Conservation (phyloP, 1,284 basidiomycete species). For the Prillingera fragicola region DNA sequence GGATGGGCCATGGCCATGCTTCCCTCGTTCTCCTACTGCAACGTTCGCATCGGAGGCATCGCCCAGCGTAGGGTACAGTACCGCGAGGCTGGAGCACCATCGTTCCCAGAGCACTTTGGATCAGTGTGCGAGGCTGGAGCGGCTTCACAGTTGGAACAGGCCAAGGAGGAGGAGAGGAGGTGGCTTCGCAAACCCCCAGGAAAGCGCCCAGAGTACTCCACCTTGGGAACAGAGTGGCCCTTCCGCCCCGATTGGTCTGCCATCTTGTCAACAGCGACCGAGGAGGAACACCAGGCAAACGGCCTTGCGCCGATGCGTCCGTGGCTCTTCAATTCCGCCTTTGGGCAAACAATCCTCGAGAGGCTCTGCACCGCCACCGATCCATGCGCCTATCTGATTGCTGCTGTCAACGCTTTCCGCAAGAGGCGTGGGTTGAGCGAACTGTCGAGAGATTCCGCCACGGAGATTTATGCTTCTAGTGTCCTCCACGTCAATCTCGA, state of each 20-base stretch:
- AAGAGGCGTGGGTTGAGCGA: conserved; percentile 53
- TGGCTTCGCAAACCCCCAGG: conserved; percentile 79
- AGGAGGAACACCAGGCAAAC: conserved; percentile 31
- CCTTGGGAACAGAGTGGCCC: conserved; percentile 62
- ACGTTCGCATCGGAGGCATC: conserved; percentile 73
- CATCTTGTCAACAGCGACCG: conserved; percentile 2
- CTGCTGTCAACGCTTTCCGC: conserved; percentile 59
- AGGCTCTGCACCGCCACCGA: background rate
- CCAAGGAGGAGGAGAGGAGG: conserved; percentile 52
- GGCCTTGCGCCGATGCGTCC: conserved; percentile 41
- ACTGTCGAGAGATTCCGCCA: conserved; percentile 46
- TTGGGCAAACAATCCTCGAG: conserved; percentile 20
- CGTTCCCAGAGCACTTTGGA: conserved; percentile 79
- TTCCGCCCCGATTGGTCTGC: conserved; percentile 70
- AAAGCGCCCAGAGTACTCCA: conserved; percentile 67
- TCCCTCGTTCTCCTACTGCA: conserved; percentile 69
- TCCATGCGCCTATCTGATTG: conserved; percentile 48
- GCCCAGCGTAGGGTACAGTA: conserved; percentile 67
- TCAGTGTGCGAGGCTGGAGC: conserved; percentile 54
- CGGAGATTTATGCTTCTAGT: conserved; percentile 56
- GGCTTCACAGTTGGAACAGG: conserved; percentile 52
- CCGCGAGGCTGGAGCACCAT: conserved; percentile 66
- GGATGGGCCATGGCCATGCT: conserved; percentile 87
- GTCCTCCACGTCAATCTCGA: conserved; percentile 61
- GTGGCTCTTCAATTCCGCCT: conserved; percentile 62